Evolutionary conservation across 2,329 filamentous ascomycete species (phyloP).

Genomic region (Epichloe sibirici): DNA sequence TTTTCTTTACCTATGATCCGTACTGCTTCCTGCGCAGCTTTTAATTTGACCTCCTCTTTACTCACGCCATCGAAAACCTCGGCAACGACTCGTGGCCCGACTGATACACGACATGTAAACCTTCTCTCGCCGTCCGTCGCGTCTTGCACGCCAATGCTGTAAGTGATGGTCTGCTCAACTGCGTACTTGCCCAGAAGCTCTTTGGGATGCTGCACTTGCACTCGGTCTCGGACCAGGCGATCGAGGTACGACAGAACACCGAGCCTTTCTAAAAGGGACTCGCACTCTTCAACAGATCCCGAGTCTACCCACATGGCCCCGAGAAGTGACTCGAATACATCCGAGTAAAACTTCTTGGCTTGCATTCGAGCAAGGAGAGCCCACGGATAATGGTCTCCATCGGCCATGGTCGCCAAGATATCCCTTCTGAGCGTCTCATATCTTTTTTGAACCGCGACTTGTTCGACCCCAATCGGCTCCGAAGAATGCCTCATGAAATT

Average conservation of each 20-base stretch:
- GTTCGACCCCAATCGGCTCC: constrained; percentile 31
- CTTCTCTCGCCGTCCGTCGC: constrained; percentile 12
- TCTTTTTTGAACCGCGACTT: constrained; percentile 30
- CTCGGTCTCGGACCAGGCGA: constrained; percentile 43
- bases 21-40: constrained; percentile 42
- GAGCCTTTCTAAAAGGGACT: constrained; percentile 44
- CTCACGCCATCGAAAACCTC: constrained; percentile 33
- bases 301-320: constrained; percentile 79
- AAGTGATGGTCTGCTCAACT: constrained; percentile 38
- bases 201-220: constrained; percentile 54
- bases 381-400: constrained; percentile 61
- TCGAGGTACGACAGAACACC: constrained; percentile 54
- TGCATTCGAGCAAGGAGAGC: constrained; percentile 50
- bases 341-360: constrained; percentile 68
- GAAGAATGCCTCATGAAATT: constrained; percentile 54
- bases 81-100: constrained; percentile 35
- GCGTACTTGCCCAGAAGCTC: constrained; percentile 53
- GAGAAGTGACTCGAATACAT: constrained; percentile 68
- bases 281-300: constrained; percentile 48
- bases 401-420: constrained; percentile 38
- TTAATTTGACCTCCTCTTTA: constrained; percentile 40
- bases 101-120: constrained; percentile 34
- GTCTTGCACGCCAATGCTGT: constrained; percentile 26
- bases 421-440: constrained; percentile 34
- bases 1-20: constrained; percentile 17